Evolutionary conservation across 768 basidiomycete species (phyloP), one percentile per base, ranked within the genome.

Genomic region (Crassisporium funariophilum): DNA sequence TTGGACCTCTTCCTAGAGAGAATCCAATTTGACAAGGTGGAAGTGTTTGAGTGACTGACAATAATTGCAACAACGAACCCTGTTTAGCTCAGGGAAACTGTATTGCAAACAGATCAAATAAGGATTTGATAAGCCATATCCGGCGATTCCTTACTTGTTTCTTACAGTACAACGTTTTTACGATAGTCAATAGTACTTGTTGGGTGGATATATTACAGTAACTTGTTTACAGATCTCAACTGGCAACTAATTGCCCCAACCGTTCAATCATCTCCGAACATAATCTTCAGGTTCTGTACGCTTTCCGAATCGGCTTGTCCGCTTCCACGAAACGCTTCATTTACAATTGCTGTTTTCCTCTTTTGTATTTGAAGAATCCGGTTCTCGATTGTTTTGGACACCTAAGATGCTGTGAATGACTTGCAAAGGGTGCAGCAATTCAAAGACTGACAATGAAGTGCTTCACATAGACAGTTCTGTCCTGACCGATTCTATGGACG

Each of bases 401-500:
- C 13, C 21, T n/a, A 7, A 45, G 21, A 25, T 29, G 17, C 47
- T 8, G 33, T 35, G 33, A 3, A 10, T 34, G 12, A 12, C n/a
- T 15, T 19, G 24, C n/a, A 17, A 8, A 25, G 24, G n/a, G 7
- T 4, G 22, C 21, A 25, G 9, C 20, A 41, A 41, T 35, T 21
- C 20, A 22, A 12, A 17, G 23, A 62, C 81, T 58, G 59, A 89
- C 88, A 52, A 92, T 86, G 64, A 89, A 91, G 55, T 91, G 90
- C 45, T 83, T 91, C 27, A 93, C 91, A 51, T 87, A 82, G 20
- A 93, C 91, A 0, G 85, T 79, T 58, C 81, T 84, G 21, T 88
- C 85, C 58, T 93, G 91, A 0, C 91, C 91, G 39, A 93, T 86
- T 35, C 91, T 70, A 55, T 93, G 91, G 21, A 92, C 88, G 7